A percentile compares a stretch with the other conserved stretches of the same genome.
These are phyloP conservation scores for Venturiaceae sp. DNA, from an alignment of 2,329 filamentous ascomycete genomes.

Conservation along the genomic window DNA sequence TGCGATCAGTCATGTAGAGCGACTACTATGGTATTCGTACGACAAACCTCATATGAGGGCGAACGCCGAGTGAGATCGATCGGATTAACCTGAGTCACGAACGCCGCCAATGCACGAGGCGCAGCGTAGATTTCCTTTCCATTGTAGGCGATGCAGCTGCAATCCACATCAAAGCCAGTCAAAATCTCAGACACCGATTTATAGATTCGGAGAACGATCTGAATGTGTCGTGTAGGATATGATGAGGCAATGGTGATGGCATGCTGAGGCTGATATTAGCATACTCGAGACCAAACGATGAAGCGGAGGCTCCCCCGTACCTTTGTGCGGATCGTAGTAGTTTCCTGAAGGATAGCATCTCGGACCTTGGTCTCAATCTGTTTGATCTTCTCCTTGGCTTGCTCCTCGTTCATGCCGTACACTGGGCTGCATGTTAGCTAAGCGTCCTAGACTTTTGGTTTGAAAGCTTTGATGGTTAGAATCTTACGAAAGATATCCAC, in stretches of 20 bases:
- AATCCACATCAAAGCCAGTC: constrained; percentile 83
- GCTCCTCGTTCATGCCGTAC: constrained; percentile 66
- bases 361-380: constrained; percentile 67
- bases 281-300: not conserved
- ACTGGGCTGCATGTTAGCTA: constrained; percentile 24
- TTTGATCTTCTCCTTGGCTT: constrained; percentile 75
- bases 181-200: constrained; percentile 76
- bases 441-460: not conserved
- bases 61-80: constrained; percentile 71
- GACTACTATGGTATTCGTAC: too few relatives aligned
- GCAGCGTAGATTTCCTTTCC: constrained; percentile 71
- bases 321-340: constrained; percentile 77
- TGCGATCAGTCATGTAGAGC: not conserved
- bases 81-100: constrained; percentile 73
- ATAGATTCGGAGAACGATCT: constrained; percentile 80
- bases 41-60: constrained; percentile 60
- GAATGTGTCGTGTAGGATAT: constrained; percentile 74
- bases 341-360: constrained; percentile 72
- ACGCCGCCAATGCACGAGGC: constrained; percentile 67
- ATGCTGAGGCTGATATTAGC: constrained; percentile 32
- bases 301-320: too few relatives aligned
- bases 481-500: constrained; percentile 62
- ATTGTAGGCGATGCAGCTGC: constrained; percentile 71
- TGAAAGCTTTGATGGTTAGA: not conserved
- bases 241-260: constrained; percentile 78